Conservation (phyloP, 148 eudicot species). For the Arctostaphylos glauca region DNA sequence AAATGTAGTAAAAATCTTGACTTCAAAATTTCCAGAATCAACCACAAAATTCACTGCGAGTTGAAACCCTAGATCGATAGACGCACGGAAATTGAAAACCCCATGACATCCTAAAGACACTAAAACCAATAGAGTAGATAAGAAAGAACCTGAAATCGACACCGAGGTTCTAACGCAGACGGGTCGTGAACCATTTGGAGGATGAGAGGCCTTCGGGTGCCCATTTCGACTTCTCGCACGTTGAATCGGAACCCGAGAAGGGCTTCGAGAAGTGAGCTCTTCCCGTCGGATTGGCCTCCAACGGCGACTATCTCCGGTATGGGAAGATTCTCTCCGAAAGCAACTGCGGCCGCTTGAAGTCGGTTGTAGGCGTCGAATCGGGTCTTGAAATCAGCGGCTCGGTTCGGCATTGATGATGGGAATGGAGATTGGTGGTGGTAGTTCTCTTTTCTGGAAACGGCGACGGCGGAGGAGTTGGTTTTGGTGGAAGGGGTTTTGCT, state of each 20-base stretch:
- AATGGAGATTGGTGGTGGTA: slow-evolving; percentile 31
- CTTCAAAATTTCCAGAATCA: neutral
- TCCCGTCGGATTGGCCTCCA: slow-evolving; percentile 98
- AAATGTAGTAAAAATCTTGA: neutral
- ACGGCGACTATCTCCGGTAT: slow-evolving; percentile 95
- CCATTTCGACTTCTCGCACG: slow-evolving; percentile 96
- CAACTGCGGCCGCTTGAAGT: slow-evolving; percentile 90
- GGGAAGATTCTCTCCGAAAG: slow-evolving; percentile 93
- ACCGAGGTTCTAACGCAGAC: slow-evolving; percentile 73
- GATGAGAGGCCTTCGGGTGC: slow-evolving; percentile 86
- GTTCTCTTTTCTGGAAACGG: slow-evolving; percentile 32
- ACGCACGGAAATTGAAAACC: neutral
- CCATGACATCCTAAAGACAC: neutral
- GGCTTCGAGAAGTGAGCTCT: slow-evolving; percentile 97
- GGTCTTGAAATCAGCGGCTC: slow-evolving; percentile 43
- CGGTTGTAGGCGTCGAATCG: slow-evolving; percentile 93
- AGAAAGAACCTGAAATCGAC: slow-evolving; percentile 76
- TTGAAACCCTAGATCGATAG: neutral
- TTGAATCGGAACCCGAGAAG: slow-evolving; percentile 95
- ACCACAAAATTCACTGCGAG: neutral
- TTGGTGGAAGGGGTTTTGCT: slow-evolving; percentile 44
- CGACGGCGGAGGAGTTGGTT: slow-evolving; percentile 26
- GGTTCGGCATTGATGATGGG: slow-evolving; percentile 7
- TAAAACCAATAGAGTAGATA: neutral
- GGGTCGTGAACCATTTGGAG: slow-evolving; percentile 95